A percentile compares a stretch with the other conserved stretches of the same genome.
Conservation (phyloP, 257 asterid genomes). For the Capsicum rhomboideum region DNA sequence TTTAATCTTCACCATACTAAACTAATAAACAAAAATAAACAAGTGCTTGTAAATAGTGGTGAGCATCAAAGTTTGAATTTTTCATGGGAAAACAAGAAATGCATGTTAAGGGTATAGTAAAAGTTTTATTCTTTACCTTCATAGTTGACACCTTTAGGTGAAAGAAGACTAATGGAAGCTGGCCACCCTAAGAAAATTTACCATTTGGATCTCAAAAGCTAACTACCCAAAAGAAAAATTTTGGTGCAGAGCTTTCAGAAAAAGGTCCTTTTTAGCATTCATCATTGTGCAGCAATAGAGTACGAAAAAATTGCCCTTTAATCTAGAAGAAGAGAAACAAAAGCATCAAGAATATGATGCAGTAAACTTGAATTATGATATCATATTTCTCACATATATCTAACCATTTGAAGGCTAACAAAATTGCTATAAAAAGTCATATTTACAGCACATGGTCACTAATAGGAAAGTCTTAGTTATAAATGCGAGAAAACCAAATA, state of each 20-base stretch:
- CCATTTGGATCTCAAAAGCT: slow-evolving; percentile 34
- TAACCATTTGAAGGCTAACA: too few species aligned
- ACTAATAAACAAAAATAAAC: too few species aligned
- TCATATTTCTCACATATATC: too few species aligned
- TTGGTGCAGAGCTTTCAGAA: slow-evolving; percentile 2
- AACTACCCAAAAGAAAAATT: slow-evolving; percentile 3
- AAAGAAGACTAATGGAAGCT: slow-evolving; percentile 56
- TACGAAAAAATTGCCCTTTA: too few species aligned
- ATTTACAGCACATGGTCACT: too few species aligned
- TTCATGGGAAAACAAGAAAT: not conserved
- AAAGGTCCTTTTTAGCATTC: slow-evolving; percentile 3
- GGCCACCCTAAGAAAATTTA: slow-evolving; percentile 18
- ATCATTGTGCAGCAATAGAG: not conserved
- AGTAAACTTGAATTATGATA: too few species aligned
- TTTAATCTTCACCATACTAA: not conserved
- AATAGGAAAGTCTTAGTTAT: too few species aligned
- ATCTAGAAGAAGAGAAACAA: too few species aligned
- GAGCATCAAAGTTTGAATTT: not conserved
- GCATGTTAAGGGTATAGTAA: slow-evolving; percentile 4
- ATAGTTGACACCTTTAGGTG: slow-evolving; percentile 91
- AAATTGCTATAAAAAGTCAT: too few species aligned
- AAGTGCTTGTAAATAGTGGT: not conserved
- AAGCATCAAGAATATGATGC: too few species aligned
- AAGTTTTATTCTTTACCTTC: slow-evolving; percentile 48
- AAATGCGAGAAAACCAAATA: too few species aligned